Evolutionary conservation across 2,329 filamentous ascomycete genomes (phyloP).

Genomic region (Fusarium nygamai): DNA sequence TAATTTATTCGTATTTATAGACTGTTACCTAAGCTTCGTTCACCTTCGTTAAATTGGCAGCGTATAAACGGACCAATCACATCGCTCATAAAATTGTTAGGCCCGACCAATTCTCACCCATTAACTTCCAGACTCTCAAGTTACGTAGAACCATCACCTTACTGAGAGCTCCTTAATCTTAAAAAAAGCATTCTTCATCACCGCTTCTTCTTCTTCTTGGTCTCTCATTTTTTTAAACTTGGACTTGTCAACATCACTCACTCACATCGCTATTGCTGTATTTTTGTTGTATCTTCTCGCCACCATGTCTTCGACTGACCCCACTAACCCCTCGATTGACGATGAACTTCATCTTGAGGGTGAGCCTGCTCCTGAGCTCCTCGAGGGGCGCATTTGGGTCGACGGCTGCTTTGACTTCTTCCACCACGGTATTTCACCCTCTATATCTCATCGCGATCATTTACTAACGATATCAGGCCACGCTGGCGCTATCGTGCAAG

Average conservation of each 20-base stretch:
- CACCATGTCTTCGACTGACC: slow-evolving; percentile 37
- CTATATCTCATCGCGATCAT: rapidly evolving
- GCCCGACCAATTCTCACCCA: background rate
- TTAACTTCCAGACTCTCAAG: slow-evolving; percentile 25
- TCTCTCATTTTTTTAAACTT: background rate
- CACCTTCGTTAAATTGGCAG: background rate
- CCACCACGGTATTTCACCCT: slow-evolving; percentile 78
- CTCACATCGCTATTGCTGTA: background rate
- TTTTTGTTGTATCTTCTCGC: background rate
- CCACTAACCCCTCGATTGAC: slow-evolving; percentile 34
- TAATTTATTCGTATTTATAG: background rate
- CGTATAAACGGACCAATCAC: slow-evolving; percentile 26
- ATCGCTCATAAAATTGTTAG: slow-evolving; percentile 26
- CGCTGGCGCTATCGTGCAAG: slow-evolving; percentile 96
- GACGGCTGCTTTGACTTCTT: slow-evolving; percentile 99
- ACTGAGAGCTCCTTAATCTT: slow-evolving; percentile 12
- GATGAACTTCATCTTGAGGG: slow-evolving; percentile 49
- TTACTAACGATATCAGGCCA: slow-evolving; percentile 69
- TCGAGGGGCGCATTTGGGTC: slow-evolving; percentile 88
- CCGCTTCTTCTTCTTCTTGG: background rate
- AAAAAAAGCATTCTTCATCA: slow-evolving; percentile 5
- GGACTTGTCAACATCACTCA: background rate
- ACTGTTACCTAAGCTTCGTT: background rate
- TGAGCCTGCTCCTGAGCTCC: slow-evolving; percentile 63
- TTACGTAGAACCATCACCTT: slow-evolving; percentile 7